Base-by-base conservation (phyloP, 73 alveolate species). In the Tetrahymena borealis region DNA sequence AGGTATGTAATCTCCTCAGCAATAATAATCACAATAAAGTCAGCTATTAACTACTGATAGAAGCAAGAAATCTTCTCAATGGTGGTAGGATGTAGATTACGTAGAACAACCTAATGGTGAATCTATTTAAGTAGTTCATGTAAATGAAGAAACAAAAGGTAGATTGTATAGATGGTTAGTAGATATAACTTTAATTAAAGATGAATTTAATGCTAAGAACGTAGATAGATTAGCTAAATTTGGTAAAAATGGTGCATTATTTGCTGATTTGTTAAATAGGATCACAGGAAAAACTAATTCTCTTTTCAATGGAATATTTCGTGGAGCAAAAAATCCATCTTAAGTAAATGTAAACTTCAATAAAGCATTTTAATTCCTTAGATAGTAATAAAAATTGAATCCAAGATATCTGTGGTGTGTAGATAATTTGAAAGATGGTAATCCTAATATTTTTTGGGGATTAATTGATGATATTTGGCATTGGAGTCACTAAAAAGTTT, bases 381-480 rank as follows among this genome's bases (percentile, higher is more conserved):
- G 98, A 39, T 32, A 41, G 78, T 92, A 90, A 78, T 94, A 96
- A 11, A 96, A 94, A 90, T 90, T 96, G 85, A 85, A 91, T 39
- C 41, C 97, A 0, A 78, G 98, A 40, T 96, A 94, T 78, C 90
- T 96, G 32, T 96, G 98, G 98, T 92, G 97, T 32, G 40, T 91
- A 35, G 91, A 90, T 20, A 12, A 77, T n/a, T 37, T 96, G 13
- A 96, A 94, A 93, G 98, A 96, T 39, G 98, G 98, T 12, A 92
- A 96, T 38, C 37, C 92, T 20, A 95, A 94, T 40, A 95, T 96
- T 20, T 92, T 96, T 40, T 96, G 98, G 98, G 98, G 98, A 13
- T 78, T 96, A 0, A 39, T 96, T 38, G 98, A 96, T 43, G 98
- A 96, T 93, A 91, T 96, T 16, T 96, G 97, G 97, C 95, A 96